These are phyloP conservation scores for Hanseniaspora vineae DNA, from an alignment of 805 yeast species.

Conservation along the genomic window DNA sequence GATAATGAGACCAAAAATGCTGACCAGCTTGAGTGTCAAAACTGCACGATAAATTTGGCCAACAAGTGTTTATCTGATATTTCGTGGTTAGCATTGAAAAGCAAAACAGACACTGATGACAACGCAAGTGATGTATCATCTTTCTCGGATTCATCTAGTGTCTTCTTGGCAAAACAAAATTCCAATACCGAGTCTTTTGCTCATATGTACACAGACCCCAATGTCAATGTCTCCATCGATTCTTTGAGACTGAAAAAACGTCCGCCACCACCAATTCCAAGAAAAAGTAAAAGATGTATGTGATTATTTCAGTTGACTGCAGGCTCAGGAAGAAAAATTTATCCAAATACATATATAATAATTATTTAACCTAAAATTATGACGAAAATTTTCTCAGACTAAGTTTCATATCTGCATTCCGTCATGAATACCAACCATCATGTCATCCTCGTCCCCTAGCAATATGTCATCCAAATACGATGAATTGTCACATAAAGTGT, in stretches of 20 bases:
- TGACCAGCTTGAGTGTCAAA: slow-evolving; percentile 2
- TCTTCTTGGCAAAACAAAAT: background rate
- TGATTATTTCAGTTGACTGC: too few relatives aligned
- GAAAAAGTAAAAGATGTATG: background rate
- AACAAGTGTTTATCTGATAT: slow-evolving; percentile 23
- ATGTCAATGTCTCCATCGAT: background rate
- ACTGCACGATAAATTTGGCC: slow-evolving; percentile 31
- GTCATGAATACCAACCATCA: slow-evolving; percentile 9
- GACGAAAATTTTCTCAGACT: background rate
- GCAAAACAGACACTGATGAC: slow-evolving; percentile 3
- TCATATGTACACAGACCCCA: background rate
- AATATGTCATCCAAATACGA: slow-evolving; percentile 26
- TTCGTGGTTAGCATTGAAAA: slow-evolving; percentile 20
- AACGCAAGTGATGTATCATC: slow-evolving; percentile 14
- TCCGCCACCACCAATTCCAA: slow-evolving; percentile 1
- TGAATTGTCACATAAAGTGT: slow-evolving; percentile 55
- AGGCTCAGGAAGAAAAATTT: too few relatives aligned
- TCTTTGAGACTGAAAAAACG: background rate
- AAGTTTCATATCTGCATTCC: background rate
- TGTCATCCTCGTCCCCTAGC: slow-evolving; percentile 25
- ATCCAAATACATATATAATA: background rate
- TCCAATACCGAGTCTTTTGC: background rate
- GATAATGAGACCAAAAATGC: slow-evolving; percentile 11
- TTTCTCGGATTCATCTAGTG: slow-evolving; percentile 3
- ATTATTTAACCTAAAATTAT: too few relatives aligned